Percentiles rank a stretch among this genome's conserved stretches.
Evolutionary conservation across 768 basidiomycete species (phyloP).

Genomic region (Boletus sp.): DNA sequence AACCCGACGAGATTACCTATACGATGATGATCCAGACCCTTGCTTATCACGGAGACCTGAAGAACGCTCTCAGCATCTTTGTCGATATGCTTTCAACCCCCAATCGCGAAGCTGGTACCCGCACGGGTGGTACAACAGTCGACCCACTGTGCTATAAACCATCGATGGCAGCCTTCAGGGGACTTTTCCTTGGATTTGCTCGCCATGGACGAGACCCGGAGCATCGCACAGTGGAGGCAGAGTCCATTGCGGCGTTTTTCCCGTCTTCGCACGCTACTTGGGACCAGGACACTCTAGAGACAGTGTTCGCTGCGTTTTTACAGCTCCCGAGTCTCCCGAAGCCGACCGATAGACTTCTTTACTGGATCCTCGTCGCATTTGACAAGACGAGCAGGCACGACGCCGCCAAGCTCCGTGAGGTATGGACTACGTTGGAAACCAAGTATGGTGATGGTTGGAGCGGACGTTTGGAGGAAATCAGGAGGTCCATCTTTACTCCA

Average conservation of each 20-base stretch:
- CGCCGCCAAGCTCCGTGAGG: constrained; percentile 44
- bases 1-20: constrained; percentile 67
- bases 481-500: constrained; percentile 35
- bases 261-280: constrained; percentile 35
- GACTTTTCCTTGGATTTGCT: constrained; percentile 72
- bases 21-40: constrained; percentile 64
- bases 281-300: constrained; percentile 54
- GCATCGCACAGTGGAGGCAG: not conserved
- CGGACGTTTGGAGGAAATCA: constrained; percentile 43
- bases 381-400: constrained; percentile 57
- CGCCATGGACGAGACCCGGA: constrained; percentile 45
- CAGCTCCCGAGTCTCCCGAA: constrained; percentile 43
- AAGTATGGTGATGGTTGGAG: constrained; percentile 49
- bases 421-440: constrained; percentile 54
- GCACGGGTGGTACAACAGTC: constrained; percentile 26
- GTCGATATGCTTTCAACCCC: constrained; percentile 60
- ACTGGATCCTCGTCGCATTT: constrained; percentile 69
- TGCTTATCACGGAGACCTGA: constrained; percentile 69
- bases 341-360: constrained; percentile 48
- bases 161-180: constrained; percentile 57
- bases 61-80: constrained; percentile 52
- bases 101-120: constrained; percentile 37
- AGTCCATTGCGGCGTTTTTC: constrained; percentile 3
- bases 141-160: constrained; percentile 37
- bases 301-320: constrained; percentile 62